Evolutionary conservation across 169 alveolate species (phyloP), one percentile per base, ranked within the genome.

Genomic region (Plasmodium malariae): DNA sequence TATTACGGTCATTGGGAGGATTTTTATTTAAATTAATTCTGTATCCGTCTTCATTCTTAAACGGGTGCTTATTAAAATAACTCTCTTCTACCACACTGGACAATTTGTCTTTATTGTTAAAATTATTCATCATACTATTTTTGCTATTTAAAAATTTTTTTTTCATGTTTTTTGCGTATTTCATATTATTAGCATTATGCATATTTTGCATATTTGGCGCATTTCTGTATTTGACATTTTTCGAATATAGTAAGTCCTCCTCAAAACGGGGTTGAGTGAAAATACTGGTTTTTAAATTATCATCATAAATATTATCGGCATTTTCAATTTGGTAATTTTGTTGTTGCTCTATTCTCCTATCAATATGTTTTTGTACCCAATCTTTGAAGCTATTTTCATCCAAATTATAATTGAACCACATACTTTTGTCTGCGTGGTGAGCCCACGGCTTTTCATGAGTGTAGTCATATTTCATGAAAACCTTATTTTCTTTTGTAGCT

Each of bases 341-440:
- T 21, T 65, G 86, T 37, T 83, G 65, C 30, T 83, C 86, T 6
- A 83, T 32, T 40, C 85, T 55, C 43, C 43, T 65, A n/a, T 83
- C 91, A 17, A 83, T 83, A 36, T 68, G 80, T 51, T 83, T 65
- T 59, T 83, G 91, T 3, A 83, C 51, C 91, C 91, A 83, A 7
- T 83, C 85, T 70, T 83, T 83, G 37, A 83, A 83, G 40, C 65
- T 67, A 14, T 83, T 36, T 30, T 83, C 91, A 49, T 83, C 72
- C 19, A 83, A 83, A 45, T 83, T 83, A n/a, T 83, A 83, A 67
- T 83, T 83, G 19, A 83, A 83, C 91, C 91, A 83, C 73, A 69
- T 69, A 40, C 91, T 83, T 43, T 67, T 83, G 48, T 83, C 91
- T 17, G 51, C 36, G 26, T 83, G 91, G 30, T 83, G 70, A 0